phyloP scores from a whole-genome alignment of 164 flowering plant species.

The Annona squamosa region DNA sequence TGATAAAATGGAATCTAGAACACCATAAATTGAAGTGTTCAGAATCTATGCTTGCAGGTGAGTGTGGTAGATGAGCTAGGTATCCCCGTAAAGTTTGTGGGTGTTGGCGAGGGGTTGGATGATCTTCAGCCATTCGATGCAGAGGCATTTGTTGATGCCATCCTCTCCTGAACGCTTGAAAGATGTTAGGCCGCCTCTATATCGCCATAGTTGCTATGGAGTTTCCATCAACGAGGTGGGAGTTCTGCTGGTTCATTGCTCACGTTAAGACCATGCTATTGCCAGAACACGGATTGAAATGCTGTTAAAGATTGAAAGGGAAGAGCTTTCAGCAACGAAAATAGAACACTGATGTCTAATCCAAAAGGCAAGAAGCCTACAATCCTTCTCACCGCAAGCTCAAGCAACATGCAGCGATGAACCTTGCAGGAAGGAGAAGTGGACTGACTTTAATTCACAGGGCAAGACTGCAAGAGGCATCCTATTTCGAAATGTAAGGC shows the following conservation, averaged over 20 bases:
- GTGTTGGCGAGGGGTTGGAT: constrained; percentile 92
- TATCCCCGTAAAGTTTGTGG: constrained; percentile 96
- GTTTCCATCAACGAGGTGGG: background rate
- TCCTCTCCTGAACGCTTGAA: constrained; percentile 45
- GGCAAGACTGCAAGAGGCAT: too few species aligned
- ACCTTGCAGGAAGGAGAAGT: too few species aligned
- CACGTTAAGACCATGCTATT: background rate
- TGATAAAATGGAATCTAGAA: background rate
- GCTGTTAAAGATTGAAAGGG: background rate
- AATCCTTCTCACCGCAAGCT: too few species aligned
- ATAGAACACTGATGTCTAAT: too few species aligned
- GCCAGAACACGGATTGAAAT: background rate
- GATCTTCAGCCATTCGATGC: constrained; percentile 97
- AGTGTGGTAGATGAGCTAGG: constrained; percentile 98
- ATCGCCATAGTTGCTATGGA: background rate
- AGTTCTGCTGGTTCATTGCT: background rate
- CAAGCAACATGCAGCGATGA: too few species aligned
- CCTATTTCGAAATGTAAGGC: too few species aligned
- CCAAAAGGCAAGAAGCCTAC: too few species aligned
- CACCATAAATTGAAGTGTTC: background rate
- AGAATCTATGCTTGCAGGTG: constrained; percentile 43
- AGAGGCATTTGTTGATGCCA: constrained; percentile 79
- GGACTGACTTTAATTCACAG: too few species aligned
- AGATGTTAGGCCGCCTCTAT: too few species aligned
- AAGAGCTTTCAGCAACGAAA: background rate